Base-by-base conservation (phyloP, 2,329 filamentous ascomycete species). In the Claviceps sp. region DNA sequence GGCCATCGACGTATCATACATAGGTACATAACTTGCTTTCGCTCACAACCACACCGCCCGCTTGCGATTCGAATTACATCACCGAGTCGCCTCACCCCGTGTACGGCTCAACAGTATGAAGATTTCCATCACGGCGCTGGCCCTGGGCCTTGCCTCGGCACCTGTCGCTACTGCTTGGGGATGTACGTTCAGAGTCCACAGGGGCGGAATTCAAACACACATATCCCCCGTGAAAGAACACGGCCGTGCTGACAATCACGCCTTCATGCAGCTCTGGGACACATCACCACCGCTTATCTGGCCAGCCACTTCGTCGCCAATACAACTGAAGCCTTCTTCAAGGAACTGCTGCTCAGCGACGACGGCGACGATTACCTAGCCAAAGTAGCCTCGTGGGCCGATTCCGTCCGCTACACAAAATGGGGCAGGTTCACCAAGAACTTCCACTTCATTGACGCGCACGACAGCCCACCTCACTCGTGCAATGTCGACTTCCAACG, bases 371-470 rank as follows among this genome's bases (percentile, higher is more conserved):
- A 79, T 59, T 84, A 83, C 60, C 72, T 85, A 26, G 80, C 81
- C 47, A 72, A 72, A 52, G 75, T 84, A 3, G 81, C 82, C 3
- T 79, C 79, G 9, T 85, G 82, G 82, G 81, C 82, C 34, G 82
- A 85, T 67, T 80, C 73, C 41, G 73, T 82, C 63, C 74, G 81
- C 24, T 84, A 85, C 67, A 82, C 78, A 7, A 72, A 74, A 63
- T 81, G 77, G 69, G 81, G 79, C 14, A 71, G 72, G 40, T 85
- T 79, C 65, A 79, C 76, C 8, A 77, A 72, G 56, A 74, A 74
- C 37, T 83, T 82, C 64, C 82, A 85, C 71, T 85, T 80, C 68
- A 85, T 85, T 66, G 82, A 85, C 63, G 81, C 81, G 54, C 74
- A 82, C 59, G 82, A 85, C 65, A 64, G 67, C 58, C 82, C 82